These are phyloP conservation scores for Yamadazyma trypodendri DNA, from an alignment of 1,139 yeast species.

Conservation along the genomic window DNA sequence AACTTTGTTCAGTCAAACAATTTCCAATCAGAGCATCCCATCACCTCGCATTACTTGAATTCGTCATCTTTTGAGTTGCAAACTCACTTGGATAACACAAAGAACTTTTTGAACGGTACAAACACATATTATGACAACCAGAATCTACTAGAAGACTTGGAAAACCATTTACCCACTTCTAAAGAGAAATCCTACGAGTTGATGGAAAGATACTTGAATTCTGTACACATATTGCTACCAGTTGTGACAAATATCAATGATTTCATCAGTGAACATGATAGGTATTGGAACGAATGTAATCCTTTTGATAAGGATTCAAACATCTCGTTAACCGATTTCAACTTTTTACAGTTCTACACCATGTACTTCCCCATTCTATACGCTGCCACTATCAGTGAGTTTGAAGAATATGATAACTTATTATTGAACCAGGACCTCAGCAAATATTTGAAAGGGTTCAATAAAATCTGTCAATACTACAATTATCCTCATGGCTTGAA, in stretches of 20 bases:
- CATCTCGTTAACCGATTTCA: slow-evolving; percentile 22
- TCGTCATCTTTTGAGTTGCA: slow-evolving; percentile 22
- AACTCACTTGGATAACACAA: slow-evolving; percentile 36
- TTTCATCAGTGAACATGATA: slow-evolving; percentile 47
- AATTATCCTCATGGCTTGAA: slow-evolving; percentile 55
- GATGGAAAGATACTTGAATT: slow-evolving; percentile 45
- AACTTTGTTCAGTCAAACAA: neutral
- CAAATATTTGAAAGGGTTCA: slow-evolving; percentile 46
- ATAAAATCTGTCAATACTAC: slow-evolving; percentile 48
- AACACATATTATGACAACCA: slow-evolving; percentile 42
- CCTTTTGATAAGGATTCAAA: slow-evolving; percentile 18
- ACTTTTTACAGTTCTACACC: slow-evolving; percentile 45
- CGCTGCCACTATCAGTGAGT: slow-evolving; percentile 55
- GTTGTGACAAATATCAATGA: slow-evolving; percentile 43
- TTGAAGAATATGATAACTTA: slow-evolving; percentile 51
- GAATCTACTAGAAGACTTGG: slow-evolving; percentile 34
- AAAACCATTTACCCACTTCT: slow-evolving; percentile 33
- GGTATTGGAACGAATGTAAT: slow-evolving; percentile 43
- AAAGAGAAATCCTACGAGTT: slow-evolving; percentile 50
- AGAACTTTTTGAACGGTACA: slow-evolving; percentile 44
- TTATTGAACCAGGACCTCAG: slow-evolving; percentile 50
- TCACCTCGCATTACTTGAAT: slow-evolving; percentile 21
- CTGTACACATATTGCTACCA: slow-evolving; percentile 56
- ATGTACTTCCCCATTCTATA: slow-evolving; percentile 51
- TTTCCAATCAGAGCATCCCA: slow-evolving; percentile 1